phyloP scores from a whole-genome alignment of 2,329 filamentous ascomycete genomes.

The Colletotrichum sp. region DNA sequence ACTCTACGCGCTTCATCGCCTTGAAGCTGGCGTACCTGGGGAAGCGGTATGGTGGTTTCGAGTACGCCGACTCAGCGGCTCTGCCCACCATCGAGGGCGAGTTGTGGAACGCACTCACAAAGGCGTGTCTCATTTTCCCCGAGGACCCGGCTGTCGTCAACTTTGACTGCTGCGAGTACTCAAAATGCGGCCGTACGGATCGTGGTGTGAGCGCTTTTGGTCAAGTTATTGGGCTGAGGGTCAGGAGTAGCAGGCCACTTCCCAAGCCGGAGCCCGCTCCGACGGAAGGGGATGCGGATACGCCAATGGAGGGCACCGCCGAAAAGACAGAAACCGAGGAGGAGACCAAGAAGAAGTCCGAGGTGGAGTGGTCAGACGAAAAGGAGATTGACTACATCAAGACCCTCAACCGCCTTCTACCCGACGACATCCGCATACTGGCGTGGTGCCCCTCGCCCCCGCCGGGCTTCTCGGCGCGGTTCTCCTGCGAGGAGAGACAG shows the following conservation, averaged over 20 bases:
- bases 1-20: slow-evolving; percentile 84
- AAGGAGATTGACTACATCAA: slow-evolving; percentile 81
- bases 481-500: slow-evolving; percentile 87
- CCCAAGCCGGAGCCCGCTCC: slow-evolving; percentile 27
- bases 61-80: slow-evolving; percentile 77
- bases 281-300: slow-evolving; percentile 23
- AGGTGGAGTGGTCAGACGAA: slow-evolving; percentile 66
- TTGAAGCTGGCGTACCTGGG: slow-evolving; percentile 95
- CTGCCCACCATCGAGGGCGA: slow-evolving; percentile 90
- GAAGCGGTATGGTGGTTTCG: slow-evolving; percentile 89
- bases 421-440: slow-evolving; percentile 85
- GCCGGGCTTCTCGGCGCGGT: slow-evolving; percentile 83
- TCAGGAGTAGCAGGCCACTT: slow-evolving; percentile 79
- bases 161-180: slow-evolving; percentile 88
- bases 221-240: slow-evolving; percentile 84
- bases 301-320: slow-evolving; percentile 56
- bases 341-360: slow-evolving; percentile 27
- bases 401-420: slow-evolving; percentile 85
- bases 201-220: slow-evolving; percentile 95
- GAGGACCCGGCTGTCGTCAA: slow-evolving; percentile 67
- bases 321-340: slow-evolving; percentile 22
- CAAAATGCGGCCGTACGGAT: slow-evolving; percentile 94
- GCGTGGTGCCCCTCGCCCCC: slow-evolving; percentile 92
- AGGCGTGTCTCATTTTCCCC: slow-evolving; percentile 81
- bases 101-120: slow-evolving; percentile 88